Evolutionary conservation across 257 asterid species (phyloP).

Genomic region (Leonotis leonurus): DNA sequence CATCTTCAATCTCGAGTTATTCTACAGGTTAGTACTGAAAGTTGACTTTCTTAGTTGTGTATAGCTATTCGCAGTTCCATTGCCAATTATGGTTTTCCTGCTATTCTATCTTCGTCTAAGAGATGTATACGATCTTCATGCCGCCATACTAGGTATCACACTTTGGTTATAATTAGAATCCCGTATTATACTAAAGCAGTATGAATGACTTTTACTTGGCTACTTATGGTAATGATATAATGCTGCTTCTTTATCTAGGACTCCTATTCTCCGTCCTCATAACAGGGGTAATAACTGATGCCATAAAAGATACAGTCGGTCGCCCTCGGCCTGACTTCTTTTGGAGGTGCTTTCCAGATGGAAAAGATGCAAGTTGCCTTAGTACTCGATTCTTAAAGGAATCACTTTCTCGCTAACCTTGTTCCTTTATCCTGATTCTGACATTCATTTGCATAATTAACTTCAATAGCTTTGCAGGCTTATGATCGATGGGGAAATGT

Average conservation of each 20-base stretch:
- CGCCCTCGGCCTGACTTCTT: constrained; percentile 95
- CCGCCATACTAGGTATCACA: constrained; percentile 57
- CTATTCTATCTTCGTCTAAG: constrained; percentile 55
- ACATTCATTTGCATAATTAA: constrained; percentile 10
- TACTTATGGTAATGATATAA: neutral
- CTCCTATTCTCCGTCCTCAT: constrained; percentile 49
- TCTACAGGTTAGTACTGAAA: neutral
- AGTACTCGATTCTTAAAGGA: constrained; percentile 4
- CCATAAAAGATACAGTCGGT: constrained; percentile 75
- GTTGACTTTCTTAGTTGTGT: constrained; percentile 12
- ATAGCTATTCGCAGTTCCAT: constrained; percentile 51
- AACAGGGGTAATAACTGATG: constrained; percentile 64
- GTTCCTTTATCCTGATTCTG: neutral
- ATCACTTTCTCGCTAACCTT: neutral
- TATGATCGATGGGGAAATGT: constrained; percentile 72
- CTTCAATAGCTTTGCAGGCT: constrained; percentile 33
- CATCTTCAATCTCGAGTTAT: constrained; percentile 13
- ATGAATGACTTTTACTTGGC: neutral
- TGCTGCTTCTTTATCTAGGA: constrained; percentile 34
- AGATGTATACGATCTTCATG: constrained; percentile 85
- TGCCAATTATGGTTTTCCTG: constrained; percentile 59
- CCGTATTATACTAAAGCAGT: neutral
- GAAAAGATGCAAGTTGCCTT: constrained; percentile 54
- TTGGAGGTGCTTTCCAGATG: constrained; percentile 96
- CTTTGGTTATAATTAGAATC: constrained; percentile 1